phyloP scores from a whole-genome alignment of 2,329 filamentous ascomycete genomes.

The Exophiala xenobiotica region DNA sequence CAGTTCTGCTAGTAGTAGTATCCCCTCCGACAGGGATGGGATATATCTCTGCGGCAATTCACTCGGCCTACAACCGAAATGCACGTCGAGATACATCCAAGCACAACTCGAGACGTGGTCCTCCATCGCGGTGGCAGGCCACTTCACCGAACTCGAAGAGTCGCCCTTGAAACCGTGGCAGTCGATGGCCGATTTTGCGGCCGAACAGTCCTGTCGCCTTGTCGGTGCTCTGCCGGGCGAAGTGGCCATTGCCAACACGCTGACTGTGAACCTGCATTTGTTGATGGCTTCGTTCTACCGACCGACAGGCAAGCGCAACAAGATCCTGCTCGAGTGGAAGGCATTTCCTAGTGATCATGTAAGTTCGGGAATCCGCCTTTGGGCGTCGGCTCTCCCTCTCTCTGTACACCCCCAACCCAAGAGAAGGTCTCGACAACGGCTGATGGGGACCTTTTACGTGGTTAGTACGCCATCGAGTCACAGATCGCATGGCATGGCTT shows the following conservation, averaged over 20 bases:
- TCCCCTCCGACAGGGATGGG: slow-evolving; percentile 23
- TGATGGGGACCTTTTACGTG: no score
- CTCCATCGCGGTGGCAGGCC: slow-evolving; percentile 77
- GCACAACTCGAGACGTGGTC: slow-evolving; percentile 81
- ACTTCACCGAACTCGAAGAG: slow-evolving; percentile 69
- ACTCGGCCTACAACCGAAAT: slow-evolving; percentile 75
- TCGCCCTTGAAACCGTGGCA: slow-evolving; percentile 72
- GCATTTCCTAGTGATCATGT: slow-evolving; percentile 86
- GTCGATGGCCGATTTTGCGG: slow-evolving; percentile 72
- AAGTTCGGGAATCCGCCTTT: no score
- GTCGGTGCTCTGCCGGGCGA: slow-evolving; percentile 72
- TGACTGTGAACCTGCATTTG: slow-evolving; percentile 78
- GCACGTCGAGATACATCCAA: slow-evolving; percentile 64
- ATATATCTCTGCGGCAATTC: slow-evolving; percentile 91
- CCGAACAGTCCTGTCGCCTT: slow-evolving; percentile 66
- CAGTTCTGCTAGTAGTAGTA: not conserved
- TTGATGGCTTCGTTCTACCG: slow-evolving; percentile 81
- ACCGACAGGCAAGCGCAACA: slow-evolving; percentile 64
- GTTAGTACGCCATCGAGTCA: slow-evolving; percentile 75
- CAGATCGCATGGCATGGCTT: slow-evolving; percentile 72
- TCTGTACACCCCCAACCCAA: no score
- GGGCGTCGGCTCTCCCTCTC: no score
- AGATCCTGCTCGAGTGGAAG: slow-evolving; percentile 82
- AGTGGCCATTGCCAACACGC: slow-evolving; percentile 82
- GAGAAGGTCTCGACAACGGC: no score